Base-by-base conservation (phyloP, 805 yeast genomes). In the Isabelozyma pseudorhagii region DNA sequence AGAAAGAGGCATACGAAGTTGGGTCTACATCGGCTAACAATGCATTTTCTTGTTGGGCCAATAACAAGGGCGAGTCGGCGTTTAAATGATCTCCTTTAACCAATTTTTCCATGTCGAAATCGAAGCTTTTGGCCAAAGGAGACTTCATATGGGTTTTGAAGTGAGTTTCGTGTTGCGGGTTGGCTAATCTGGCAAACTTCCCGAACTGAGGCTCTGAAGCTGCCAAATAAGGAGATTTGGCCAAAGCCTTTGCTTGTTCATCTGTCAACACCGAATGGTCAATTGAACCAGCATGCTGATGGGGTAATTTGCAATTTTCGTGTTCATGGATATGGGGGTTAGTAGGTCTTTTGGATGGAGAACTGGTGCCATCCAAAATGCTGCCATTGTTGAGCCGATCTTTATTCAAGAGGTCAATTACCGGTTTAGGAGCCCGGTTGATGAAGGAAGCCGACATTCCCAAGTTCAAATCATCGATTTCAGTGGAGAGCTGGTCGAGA, bases 1-100 rank as follows among this genome's bases (percentile, higher is more conserved):
- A 71, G 64, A 88, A 90, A 0, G 94, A 78, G 3, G 83, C 70
- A 67, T 90, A 90, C 15, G 81, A 71, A 1, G 80, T 78, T 10
- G 91, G 87, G 58, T 85, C 86, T 42, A 78, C 71, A 44, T 71
- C 59, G 25, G 67, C 69, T 51, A 81, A 69, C n/a, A 64, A 62
- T 13, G 65, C 54, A 54, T 79, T 73, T 5, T 63, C 63, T 48
- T 65, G 62, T 40, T 71, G 75, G 1, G 83, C 83, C 50, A 72
- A 63, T 38, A 64, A 54, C 48, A 79, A 62, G 6, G 82, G 82
- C 8, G 63, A 61, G 25, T 56, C 62, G 17, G 45, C 43, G 8
- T 31, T 34, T 8, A 31, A 31, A 31, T 53, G 52, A n/a, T 47
- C 51, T 9, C 53, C 47, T 38, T 45, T 57, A 14, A 54, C 49